Evolutionary conservation across 306 rosid species (phyloP).

Genomic region (Cucurbita maxima): DNA sequence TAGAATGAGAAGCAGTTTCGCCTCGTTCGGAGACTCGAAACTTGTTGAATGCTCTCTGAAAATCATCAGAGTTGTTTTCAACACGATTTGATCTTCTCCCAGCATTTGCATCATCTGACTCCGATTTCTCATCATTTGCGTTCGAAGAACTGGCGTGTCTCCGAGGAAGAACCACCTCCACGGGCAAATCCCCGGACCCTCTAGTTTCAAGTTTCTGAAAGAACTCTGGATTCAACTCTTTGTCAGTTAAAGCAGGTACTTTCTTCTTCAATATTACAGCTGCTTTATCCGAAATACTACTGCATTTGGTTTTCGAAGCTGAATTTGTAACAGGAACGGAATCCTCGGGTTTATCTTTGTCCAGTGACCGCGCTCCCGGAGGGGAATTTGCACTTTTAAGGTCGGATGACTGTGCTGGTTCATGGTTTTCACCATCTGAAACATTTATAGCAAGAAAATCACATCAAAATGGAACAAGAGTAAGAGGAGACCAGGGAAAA

Average conservation of each 20-base stretch:
- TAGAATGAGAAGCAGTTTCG: slow-evolving; percentile 26
- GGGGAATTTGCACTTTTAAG: slow-evolving; percentile 23
- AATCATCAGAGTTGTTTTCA: slow-evolving; percentile 41
- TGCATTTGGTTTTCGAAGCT: slow-evolving; percentile 30
- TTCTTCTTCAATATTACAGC: slow-evolving; percentile 88
- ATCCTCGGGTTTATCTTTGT: slow-evolving; percentile 38
- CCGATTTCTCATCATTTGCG: slow-evolving; percentile 45
- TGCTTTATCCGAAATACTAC: slow-evolving; percentile 59
- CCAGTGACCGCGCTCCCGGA: slow-evolving; percentile 34
- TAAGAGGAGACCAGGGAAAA: background rate
- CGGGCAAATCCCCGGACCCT: slow-evolving; percentile 76
- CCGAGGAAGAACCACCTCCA: slow-evolving; percentile 87
- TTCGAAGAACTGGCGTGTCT: slow-evolving; percentile 49
- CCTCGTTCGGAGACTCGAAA: slow-evolving; percentile 43
- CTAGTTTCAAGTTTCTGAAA: slow-evolving; percentile 83
- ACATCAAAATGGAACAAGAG: slow-evolving; percentile 2
- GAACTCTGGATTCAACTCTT: slow-evolving; percentile 82
- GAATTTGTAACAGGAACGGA: slow-evolving; percentile 38
- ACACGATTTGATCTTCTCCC: slow-evolving; percentile 29
- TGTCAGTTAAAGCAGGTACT: slow-evolving; percentile 57
- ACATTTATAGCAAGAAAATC: background rate
- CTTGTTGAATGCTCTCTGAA: slow-evolving; percentile 36
- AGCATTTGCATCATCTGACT: slow-evolving; percentile 28
- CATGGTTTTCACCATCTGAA: slow-evolving; percentile 38
- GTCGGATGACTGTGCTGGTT: slow-evolving; percentile 19